Evolutionary conservation across 257 asterid genomes (phyloP).

Genomic region (Haberlea rhodopensis): DNA sequence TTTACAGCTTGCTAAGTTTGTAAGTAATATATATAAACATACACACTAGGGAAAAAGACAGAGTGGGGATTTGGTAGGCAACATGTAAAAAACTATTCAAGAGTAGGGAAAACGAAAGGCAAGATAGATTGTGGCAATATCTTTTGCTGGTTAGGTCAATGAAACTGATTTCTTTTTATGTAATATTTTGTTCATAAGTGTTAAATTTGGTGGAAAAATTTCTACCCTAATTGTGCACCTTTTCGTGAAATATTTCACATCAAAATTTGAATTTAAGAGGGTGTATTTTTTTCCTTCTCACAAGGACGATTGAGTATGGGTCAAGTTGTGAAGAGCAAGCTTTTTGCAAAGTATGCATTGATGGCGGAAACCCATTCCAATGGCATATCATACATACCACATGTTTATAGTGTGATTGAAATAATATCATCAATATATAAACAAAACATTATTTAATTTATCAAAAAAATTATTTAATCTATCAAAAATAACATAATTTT

Average conservation of each 20-base stretch:
- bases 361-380: background rate
- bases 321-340: background rate
- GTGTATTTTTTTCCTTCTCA: background rate
- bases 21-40: too few species aligned
- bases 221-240: conserved; percentile 37
- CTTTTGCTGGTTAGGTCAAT: conserved; percentile 26
- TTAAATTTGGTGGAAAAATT: too few species aligned
- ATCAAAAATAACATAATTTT: too few species aligned
- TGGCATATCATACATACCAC: background rate
- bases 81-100: background rate
- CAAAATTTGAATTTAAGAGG: conserved; percentile 22
- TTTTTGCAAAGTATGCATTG: background rate
- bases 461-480: too few species aligned
- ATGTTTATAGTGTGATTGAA: background rate
- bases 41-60: too few species aligned
- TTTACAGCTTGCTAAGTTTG: background rate
- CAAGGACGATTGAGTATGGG: background rate
- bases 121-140: conserved; percentile 41
- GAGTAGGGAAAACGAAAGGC: conserved; percentile 24
- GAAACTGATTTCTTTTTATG: conserved; percentile 28
- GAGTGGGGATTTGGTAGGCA: background rate
- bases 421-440: too few species aligned
- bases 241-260: conserved; percentile 50
- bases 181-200: conserved; percentile 22
- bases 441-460: too few species aligned